Conservation (phyloP, 148 eudicot species). For the Rhododendron mucronatum region DNA sequence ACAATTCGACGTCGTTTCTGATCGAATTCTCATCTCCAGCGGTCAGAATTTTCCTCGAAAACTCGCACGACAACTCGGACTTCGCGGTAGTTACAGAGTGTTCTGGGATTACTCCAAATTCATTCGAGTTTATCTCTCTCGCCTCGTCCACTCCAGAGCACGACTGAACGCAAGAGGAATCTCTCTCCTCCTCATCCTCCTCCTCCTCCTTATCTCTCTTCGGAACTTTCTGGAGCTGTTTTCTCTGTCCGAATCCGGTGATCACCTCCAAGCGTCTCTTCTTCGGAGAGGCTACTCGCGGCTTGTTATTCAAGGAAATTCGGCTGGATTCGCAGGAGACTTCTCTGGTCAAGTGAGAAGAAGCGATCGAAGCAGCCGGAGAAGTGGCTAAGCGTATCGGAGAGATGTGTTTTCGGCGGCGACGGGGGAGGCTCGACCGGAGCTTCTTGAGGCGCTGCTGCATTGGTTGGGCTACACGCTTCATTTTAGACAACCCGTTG, state of each 20-base stretch:
- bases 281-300: conserved; percentile 1
- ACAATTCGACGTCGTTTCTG: conserved; percentile 6
- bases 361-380: conserved; percentile 20
- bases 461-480: conserved; percentile 2
- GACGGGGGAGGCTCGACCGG: conserved; percentile 67
- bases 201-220: conserved; percentile 25
- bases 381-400: conserved; percentile 25
- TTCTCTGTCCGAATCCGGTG: not conserved
- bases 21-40: not conserved
- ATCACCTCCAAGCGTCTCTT: conserved; percentile 16
- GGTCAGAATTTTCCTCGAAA: not conserved
- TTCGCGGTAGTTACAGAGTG: conserved; percentile 12
- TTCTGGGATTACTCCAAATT: conserved; percentile 14
- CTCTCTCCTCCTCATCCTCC: conserved; percentile 14
- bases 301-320: conserved; percentile 26
- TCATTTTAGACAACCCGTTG: conserved; percentile 7
- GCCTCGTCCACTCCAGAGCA: conserved; percentile 30
- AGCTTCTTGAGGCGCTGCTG: conserved; percentile 37
- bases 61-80: conserved; percentile 11
- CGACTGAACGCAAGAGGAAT: conserved; percentile 70
- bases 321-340: conserved; percentile 56
- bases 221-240: conserved; percentile 30
- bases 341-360: conserved; percentile 17
- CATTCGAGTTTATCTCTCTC: conserved; percentile 23
- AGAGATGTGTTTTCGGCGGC: conserved; percentile 47